phyloP scores from a whole-genome alignment of 2,329 filamentous ascomycete genomes.

The Fusarium protoensiforme region DNA sequence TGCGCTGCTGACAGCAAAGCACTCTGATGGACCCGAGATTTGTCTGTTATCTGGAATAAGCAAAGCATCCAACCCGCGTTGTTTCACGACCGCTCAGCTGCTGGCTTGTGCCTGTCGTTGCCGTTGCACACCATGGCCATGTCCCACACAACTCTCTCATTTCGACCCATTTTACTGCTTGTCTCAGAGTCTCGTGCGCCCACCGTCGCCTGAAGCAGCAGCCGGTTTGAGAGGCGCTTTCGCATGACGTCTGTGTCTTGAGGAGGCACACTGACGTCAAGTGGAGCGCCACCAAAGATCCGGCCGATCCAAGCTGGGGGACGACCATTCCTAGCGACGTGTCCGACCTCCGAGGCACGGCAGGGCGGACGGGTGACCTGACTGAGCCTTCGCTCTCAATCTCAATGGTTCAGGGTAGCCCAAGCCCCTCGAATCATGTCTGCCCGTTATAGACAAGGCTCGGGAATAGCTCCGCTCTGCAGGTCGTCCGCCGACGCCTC shows the following conservation, averaged over 20 bases:
- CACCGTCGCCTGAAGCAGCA: conserved; percentile 37
- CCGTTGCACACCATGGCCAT: conserved; percentile 1
- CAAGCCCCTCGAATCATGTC: neutral
- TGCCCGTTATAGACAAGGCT: neutral
- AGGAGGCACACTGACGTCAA: conserved; percentile 41
- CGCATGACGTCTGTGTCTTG: conserved; percentile 41
- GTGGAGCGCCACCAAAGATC: conserved; percentile 43
- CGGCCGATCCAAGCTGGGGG: conserved; percentile 45
- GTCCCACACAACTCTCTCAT: neutral
- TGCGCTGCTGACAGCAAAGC: neutral
- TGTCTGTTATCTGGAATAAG: neutral
- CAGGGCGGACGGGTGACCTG: conserved; percentile 11
- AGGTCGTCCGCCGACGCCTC: neutral
- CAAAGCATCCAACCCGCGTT: neutral
- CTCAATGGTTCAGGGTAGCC: conserved; percentile 17
- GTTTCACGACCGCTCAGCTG: conserved; percentile 22
- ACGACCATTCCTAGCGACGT: conserved; percentile 39
- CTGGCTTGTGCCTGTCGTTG: conserved; percentile 10
- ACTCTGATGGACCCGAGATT: neutral
- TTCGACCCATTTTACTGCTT: conserved; percentile 13
- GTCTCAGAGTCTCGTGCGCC: conserved; percentile 28
- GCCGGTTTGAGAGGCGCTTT: conserved; percentile 33
- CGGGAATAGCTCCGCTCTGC: neutral
- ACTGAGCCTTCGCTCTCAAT: neutral
- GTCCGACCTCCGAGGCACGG: conserved; percentile 20